Conservation (phyloP, 1,284 basidiomycete genomes). For the Trichosporon ovoides region DNA sequence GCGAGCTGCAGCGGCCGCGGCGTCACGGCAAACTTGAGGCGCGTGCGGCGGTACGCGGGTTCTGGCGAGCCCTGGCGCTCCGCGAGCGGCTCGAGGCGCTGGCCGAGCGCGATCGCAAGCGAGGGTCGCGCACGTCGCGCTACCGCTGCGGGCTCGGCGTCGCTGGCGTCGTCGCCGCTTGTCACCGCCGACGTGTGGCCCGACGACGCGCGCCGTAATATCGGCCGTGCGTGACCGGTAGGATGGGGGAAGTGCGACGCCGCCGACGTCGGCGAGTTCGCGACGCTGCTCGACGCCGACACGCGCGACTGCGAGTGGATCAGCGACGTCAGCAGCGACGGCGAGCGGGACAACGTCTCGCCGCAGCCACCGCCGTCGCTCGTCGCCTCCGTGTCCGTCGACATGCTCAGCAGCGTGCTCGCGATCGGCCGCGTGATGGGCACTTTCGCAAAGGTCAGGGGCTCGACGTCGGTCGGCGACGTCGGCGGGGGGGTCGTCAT, state of each 20-base stretch:
- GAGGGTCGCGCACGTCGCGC: not conserved
- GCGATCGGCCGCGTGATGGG: constrained; percentile 9
- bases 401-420: not conserved
- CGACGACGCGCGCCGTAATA: constrained; percentile 14
- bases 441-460: constrained; percentile 20
- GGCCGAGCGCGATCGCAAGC: not conserved
- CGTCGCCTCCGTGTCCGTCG: constrained; percentile 18
- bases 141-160: not conserved
- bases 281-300: not conserved
- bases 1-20: constrained; percentile 18
- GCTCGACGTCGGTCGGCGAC: constrained; percentile 11
- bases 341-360: constrained; percentile 14
- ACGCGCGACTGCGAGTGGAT: constrained; percentile 17
- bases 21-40: constrained; percentile 24
- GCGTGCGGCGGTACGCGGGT: constrained; percentile 14
- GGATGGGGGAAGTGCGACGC: not conserved
- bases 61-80: not conserved
- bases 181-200: not conserved
- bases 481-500: no score
- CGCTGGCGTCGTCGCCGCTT: not conserved
- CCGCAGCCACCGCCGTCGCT: constrained; percentile 11
- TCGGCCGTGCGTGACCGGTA: constrained; percentile 13
- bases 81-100: not conserved
- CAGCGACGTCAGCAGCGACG: constrained; percentile 21
- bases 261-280: not conserved